These are phyloP conservation scores for Stemphylium vesicarium DNA, from an alignment of 2,329 filamentous ascomycete species.

Conservation along the genomic window DNA sequence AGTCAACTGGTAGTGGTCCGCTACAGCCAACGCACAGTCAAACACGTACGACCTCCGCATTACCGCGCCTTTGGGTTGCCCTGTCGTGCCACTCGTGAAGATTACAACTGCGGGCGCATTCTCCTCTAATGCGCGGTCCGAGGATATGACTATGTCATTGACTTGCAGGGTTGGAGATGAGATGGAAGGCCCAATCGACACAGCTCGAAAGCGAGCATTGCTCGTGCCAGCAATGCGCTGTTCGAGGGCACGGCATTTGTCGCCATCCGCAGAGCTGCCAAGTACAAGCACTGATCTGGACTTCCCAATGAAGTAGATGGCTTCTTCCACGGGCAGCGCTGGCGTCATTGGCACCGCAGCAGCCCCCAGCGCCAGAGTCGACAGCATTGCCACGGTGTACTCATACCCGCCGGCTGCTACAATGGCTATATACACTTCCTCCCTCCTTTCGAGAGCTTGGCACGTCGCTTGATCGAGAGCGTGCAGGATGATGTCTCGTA, in stretches of 20 bases:
- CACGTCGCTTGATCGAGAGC: constrained; percentile 35
- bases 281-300: constrained; percentile 49
- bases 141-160: constrained; percentile 50
- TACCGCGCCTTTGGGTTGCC: constrained; percentile 54
- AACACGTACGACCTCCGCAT: constrained; percentile 53
- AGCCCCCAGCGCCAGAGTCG: constrained; percentile 55
- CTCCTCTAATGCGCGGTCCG: constrained; percentile 50
- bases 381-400: constrained; percentile 56
- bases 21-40: constrained; percentile 41
- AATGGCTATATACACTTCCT: constrained; percentile 55
- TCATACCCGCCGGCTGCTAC: constrained; percentile 57
- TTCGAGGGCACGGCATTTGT: constrained; percentile 36
- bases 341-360: constrained; percentile 56
- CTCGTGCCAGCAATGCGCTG: constrained; percentile 33
- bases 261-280: constrained; percentile 44
- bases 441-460: constrained; percentile 37
- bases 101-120: constrained; percentile 53
- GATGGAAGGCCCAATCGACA: constrained; percentile 47
- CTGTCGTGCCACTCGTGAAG: constrained; percentile 57
- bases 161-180: constrained; percentile 38
- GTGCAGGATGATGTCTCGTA: constrained; percentile 49
- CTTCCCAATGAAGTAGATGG: constrained; percentile 54
- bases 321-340: constrained; percentile 52
- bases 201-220: constrained; percentile 44
- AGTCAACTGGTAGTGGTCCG: constrained; percentile 42